Evolutionary conservation across 352 stramenopile genomes (phyloP).

Genomic region (Pythium grandisporangium): DNA sequence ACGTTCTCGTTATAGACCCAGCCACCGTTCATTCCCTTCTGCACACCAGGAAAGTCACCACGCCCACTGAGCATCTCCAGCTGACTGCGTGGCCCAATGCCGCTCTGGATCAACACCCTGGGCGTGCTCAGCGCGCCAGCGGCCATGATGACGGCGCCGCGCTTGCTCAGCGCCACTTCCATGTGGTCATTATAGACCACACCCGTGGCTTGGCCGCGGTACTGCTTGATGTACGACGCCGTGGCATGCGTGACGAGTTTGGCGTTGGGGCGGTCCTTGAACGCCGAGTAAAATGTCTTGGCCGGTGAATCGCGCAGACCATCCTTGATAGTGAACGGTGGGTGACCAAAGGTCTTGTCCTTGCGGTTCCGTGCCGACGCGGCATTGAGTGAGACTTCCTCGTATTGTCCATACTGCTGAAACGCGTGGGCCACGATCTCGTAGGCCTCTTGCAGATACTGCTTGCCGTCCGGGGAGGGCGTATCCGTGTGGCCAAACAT

Average conservation of each 20-base stretch:
- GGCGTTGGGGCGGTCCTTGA: slow-evolving; percentile 41
- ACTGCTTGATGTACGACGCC: slow-evolving; percentile 43
- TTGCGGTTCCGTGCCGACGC: slow-evolving; percentile 36
- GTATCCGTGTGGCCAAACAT: slow-evolving; percentile 31
- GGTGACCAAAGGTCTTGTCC: slow-evolving; percentile 41
- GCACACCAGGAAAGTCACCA: slow-evolving; percentile 37
- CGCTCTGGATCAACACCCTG: slow-evolving; percentile 75
- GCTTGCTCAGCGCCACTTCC: slow-evolving; percentile 22
- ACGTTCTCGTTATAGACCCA: slow-evolving; percentile 50
- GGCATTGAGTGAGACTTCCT: slow-evolving; percentile 36
- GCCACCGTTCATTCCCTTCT: slow-evolving; percentile 1
- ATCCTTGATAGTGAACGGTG: slow-evolving; percentile 42
- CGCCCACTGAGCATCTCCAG: slow-evolving; percentile 27
- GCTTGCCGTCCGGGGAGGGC: slow-evolving; percentile 34
- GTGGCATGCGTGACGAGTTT: slow-evolving; percentile 32
- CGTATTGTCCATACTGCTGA: slow-evolving; percentile 21
- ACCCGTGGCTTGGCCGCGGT: slow-evolving; percentile 23
- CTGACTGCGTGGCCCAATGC: slow-evolving; percentile 56
- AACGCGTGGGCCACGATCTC: slow-evolving; percentile 31
- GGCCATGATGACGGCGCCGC: slow-evolving; percentile 63
- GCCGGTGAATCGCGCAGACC: slow-evolving; percentile 40
- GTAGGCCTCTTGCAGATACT: slow-evolving; percentile 47
- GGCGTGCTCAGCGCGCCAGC: slow-evolving; percentile 59
- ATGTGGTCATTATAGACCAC: slow-evolving; percentile 37
- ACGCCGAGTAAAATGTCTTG: slow-evolving; percentile 33